Evolutionary conservation across 148 eudicot genomes (phyloP).

Genomic region (Pharnaceum exiguum): DNA sequence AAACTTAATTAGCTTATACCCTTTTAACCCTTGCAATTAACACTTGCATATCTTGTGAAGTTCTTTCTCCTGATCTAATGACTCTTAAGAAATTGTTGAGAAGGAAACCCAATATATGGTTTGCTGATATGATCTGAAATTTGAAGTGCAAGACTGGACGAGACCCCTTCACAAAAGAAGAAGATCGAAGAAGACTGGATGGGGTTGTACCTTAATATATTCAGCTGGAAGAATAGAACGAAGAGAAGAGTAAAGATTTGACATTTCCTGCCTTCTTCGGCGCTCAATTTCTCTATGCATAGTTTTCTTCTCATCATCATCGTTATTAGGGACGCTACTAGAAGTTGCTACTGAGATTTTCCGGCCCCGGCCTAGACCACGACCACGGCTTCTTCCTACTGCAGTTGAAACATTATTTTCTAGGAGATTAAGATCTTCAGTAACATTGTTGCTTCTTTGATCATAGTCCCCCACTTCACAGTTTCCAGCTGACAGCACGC

Average conservation of each 20-base stretch:
- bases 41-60: too few relatives aligned
- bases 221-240: slow-evolving; percentile 34
- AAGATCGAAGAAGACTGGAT: too few relatives aligned
- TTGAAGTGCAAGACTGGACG: too few relatives aligned
- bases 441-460: background rate
- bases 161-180: too few relatives aligned
- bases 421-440: background rate
- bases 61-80: too few relatives aligned
- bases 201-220: slow-evolving; percentile 26
- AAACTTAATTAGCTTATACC: too few relatives aligned
- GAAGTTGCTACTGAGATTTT: background rate
- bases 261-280: slow-evolving; percentile 47
- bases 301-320: slow-evolving; percentile 19
- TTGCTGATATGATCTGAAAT: too few relatives aligned
- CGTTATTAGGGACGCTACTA: background rate
- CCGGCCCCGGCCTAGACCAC: slow-evolving; percentile 3
- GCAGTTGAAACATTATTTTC: background rate
- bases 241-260: slow-evolving; percentile 32
- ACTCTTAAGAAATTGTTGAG: too few relatives aligned
- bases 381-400: background rate
- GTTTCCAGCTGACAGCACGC: too few relatives aligned
- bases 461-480: too few relatives aligned
- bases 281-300: slow-evolving; percentile 40
- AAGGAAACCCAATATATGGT: too few relatives aligned
- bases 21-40: too few relatives aligned